Conservation (phyloP, 257 asterid genomes). For the Solanum paucissectum region DNA sequence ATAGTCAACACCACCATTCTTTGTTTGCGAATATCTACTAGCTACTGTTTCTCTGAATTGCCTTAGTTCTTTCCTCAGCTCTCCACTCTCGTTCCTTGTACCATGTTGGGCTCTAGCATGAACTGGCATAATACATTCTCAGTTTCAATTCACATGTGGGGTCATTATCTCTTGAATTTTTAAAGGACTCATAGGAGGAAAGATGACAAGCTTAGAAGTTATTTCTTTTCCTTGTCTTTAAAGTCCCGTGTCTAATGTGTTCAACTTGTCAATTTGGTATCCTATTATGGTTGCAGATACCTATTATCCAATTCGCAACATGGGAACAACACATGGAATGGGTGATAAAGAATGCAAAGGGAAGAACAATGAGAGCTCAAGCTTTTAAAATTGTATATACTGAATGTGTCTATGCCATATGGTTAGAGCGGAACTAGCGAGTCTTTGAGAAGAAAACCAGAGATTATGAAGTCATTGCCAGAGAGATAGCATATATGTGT, state of each 20-base stretch:
- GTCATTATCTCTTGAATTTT: not conserved
- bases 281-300: not conserved
- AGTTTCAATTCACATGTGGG: not conserved
- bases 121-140: not conserved
- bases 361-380: not conserved
- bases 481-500: not conserved
- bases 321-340: not conserved
- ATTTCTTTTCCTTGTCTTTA: not conserved
- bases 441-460: not conserved
- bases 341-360: not conserved
- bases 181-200: not conserved
- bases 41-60: not conserved
- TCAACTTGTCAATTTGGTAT: not conserved
- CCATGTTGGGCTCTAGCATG: not conserved
- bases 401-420: not conserved
- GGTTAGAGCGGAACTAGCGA: not conserved
- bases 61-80: not conserved
- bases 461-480: not conserved
- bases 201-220: not conserved
- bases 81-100: not conserved
- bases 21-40: not conserved
- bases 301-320: not conserved
- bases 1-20: not conserved
- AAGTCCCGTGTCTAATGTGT: not conserved
- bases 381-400: not conserved